Evolutionary conservation across 2,329 filamentous ascomycete species (phyloP).

Genomic region (Verticillium nubilum): DNA sequence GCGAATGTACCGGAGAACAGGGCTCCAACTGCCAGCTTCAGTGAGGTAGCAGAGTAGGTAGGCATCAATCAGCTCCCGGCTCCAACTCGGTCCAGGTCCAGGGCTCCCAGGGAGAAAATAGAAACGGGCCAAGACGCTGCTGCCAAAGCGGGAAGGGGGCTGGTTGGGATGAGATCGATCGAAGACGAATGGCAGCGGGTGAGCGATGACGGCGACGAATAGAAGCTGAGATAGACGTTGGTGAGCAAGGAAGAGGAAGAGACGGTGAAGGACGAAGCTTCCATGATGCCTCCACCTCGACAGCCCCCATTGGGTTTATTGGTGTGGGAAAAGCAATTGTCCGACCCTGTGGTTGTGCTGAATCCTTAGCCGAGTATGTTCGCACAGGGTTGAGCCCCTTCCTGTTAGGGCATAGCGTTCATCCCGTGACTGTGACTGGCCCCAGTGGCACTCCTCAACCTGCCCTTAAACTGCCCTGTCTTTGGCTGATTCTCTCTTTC

Average conservation of each 20-base stretch:
- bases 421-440: not conserved
- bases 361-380: not conserved
- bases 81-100: not conserved
- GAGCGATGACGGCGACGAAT: not conserved
- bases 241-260: not conserved
- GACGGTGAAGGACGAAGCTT: conserved; percentile 1
- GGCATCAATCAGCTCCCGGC: not conserved
- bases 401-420: not conserved
- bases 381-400: not conserved
- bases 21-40: not conserved
- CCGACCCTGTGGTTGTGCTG: not conserved
- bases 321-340: not conserved
- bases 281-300: not conserved
- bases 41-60: not conserved
- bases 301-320: not conserved
- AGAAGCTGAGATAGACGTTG: conserved; percentile 1
- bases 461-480: not conserved
- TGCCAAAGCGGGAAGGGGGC: not conserved
- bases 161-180: not conserved
- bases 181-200: not conserved
- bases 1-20: not conserved
- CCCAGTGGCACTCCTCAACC: no score
- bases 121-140: not conserved
- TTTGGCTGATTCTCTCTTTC: not conserved
- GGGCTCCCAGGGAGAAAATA: not conserved